Base-by-base conservation (phyloP, 495 filamentous ascomycete species). In the Penicillium paxilli region DNA sequence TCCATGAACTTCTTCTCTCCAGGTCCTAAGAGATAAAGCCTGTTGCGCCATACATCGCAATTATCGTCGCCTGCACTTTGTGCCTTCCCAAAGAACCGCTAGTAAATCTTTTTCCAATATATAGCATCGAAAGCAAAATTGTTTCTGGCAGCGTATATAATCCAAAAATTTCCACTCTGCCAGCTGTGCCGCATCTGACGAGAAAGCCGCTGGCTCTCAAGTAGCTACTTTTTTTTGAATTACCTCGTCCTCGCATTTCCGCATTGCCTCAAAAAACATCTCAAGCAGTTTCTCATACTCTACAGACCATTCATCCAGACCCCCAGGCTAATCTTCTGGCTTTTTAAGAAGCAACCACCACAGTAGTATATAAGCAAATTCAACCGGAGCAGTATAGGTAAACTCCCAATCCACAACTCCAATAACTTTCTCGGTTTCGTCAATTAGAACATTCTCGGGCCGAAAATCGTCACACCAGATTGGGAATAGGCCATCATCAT, bases 241-340 rank as follows among this genome's bases (percentile, higher is more conserved):
- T 10, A 9, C 20, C 4, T 25, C 17, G 12, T 38, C 47, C 9
- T 50, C 33, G 19, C 20, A 16, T 4, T 52, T 12, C 25, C 1
- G 42, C 17, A 52, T 23, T 20, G 33, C 63, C 22, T 46, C 25
- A 1, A 66, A 48, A 23, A 65, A 63, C 1, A 50, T 54, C 20
- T 54, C 1, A 1, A 67, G 61, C 0, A 52, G 49, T 25, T 33
- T 16, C 8, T 65, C 61, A 46, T 57, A 67, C 21, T 48, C n/a
- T 14, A 1, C 41, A 21, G 20, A 47, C 65, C 66, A 69, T 21
- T 57, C 54, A 8, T 69, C 63, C 11, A 66, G 26, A 33, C 60
- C 59, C n/a, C 26, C 12, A 17, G 33, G 2, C 52, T 25, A 54
- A 21, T 19, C 21, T 24, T 54, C 45, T 4, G 44, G 44, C 23